A percentile compares a stretch with the other conserved stretches of the same genome.
Evolutionary conservation across 2,329 filamentous ascomycete genomes (phyloP).

Genomic region (Gyromitra esculenta): DNA sequence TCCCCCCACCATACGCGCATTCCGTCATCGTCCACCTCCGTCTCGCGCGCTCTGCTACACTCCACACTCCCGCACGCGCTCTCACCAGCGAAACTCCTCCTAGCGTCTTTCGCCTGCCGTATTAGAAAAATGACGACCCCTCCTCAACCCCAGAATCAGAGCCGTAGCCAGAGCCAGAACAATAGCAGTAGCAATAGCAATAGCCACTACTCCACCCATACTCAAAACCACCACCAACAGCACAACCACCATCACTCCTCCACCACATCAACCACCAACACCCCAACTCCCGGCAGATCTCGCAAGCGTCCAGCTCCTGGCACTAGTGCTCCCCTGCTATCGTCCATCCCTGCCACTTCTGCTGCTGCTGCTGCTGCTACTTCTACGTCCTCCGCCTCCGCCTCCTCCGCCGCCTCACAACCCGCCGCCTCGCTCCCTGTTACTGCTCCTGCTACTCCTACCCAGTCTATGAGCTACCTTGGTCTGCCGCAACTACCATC

Average conservation of each 20-base stretch:
- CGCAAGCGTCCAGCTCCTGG: slow-evolving; percentile 55
- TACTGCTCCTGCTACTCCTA: neutral
- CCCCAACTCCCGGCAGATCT: slow-evolving; percentile 28
- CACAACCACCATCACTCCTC: slow-evolving; percentile 19
- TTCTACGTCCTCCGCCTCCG: slow-evolving; percentile 35
- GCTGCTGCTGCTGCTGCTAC: slow-evolving; percentile 20
- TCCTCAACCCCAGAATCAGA: slow-evolving; percentile 47
- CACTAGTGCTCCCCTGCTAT: slow-evolving; percentile 46
- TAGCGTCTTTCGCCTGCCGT: slow-evolving; percentile 17
- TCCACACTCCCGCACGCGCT: slow-evolving; percentile 43
- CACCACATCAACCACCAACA: slow-evolving; percentile 7
- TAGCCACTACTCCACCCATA: slow-evolving; percentile 20
- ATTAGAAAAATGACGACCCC: slow-evolving; percentile 55
- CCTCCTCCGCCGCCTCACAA: slow-evolving; percentile 21
- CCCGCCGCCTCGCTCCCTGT: neutral
- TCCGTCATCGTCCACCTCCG: slow-evolving; percentile 2
- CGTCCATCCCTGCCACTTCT: slow-evolving; percentile 39
- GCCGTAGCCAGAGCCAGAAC: slow-evolving; percentile 33
- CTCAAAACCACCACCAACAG: slow-evolving; percentile 19
- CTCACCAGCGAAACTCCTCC: slow-evolving; percentile 26
- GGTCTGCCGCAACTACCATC: slow-evolving; percentile 18
- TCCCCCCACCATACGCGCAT: slow-evolving; percentile 14
- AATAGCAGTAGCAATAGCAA: neutral
- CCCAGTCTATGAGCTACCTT: slow-evolving; percentile 46
- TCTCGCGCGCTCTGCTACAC: slow-evolving; percentile 35